Evolutionary conservation across 2,329 filamentous ascomycete genomes (phyloP), one percentile per base, ranked within the genome.

Genomic region (Rasamsonia emersonii): DNA sequence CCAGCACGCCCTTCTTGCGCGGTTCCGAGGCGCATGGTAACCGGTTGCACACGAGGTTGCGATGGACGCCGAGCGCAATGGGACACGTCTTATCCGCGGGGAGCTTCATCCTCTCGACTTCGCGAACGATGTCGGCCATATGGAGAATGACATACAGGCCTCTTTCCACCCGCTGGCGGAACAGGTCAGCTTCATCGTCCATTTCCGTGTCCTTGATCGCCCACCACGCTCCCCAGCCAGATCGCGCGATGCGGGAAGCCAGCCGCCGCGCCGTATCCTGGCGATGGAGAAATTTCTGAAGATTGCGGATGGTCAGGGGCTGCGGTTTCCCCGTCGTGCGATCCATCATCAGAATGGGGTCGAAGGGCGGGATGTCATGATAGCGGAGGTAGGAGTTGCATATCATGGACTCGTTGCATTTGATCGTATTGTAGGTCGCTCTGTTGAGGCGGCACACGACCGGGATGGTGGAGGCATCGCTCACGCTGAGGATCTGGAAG

Each of bases 351-450:
- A 79, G 75, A 9, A 77, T 68, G 6, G 59, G 57, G 39, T 76
- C 65, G 42, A 79, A 79, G 7, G 70, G 71, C 16, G 71, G 62
- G 3, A 67, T 70, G 33, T 77, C 77, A 43, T 70, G 61, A n/a
- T 36, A 30, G 11, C 46, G 49, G 37, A 51, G 43, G 28, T 51
- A 52, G 34, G 42, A 47, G n/a, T 32, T 36, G 24, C 49, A 53
- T 18, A 53, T 46, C 18, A 51, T 42, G 13, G 41, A 38, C 25
- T 53, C 49, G 16, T 51, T 38, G 5, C 40, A 24, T 31, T 44
- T 46, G 31, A 51, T 48, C 3, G 41, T 42, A 18, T 49, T 43
- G 27, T 49, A 47, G 15, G 49, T 51, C 6, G 41, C 40, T 28
- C 40, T 46, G 37, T 52, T 53, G 10, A 53, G 19, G 11, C 41